Evolutionary conservation across 176 grass and related monocot genomes (phyloP).

Genomic region (Raddia distichophylla): DNA sequence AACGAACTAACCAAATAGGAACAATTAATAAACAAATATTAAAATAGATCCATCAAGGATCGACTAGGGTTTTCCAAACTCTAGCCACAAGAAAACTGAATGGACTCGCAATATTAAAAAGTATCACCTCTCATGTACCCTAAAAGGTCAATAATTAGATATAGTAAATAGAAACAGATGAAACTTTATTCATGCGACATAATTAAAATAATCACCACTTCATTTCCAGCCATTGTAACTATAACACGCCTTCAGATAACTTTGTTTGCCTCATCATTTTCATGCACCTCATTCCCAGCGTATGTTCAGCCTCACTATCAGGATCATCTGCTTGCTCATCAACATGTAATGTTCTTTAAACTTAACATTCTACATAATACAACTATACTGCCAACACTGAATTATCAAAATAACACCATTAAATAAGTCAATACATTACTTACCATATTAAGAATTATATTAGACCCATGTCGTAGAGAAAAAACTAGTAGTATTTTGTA

Average conservation of each 20-base stretch:
- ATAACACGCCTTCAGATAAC: no score
- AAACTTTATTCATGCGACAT: no score
- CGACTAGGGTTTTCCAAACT: no score
- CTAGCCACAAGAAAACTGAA: not conserved
- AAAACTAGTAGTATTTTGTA: not conserved
- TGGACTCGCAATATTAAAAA: not conserved
- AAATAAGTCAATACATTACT: not conserved
- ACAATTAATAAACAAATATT: no score
- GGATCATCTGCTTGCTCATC: not conserved
- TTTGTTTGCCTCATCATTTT: no score
- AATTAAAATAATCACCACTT: not conserved
- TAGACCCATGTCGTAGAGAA: not conserved
- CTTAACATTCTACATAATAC: not conserved
- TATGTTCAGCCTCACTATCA: not conserved
- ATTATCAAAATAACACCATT: no score
- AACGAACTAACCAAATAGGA: no score
- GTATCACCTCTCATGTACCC: constrained; percentile 3
- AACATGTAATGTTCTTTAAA: not conserved
- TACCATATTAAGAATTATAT: no score
- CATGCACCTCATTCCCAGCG: not conserved
- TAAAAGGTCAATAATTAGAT: not conserved
- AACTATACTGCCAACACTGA: not conserved
- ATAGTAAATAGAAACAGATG: no score
- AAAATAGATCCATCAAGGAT: no score
- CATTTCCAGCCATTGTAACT: not conserved